Conservation (phyloP, 768 basidiomycete species). For the Neoboletus brunneissimus region DNA sequence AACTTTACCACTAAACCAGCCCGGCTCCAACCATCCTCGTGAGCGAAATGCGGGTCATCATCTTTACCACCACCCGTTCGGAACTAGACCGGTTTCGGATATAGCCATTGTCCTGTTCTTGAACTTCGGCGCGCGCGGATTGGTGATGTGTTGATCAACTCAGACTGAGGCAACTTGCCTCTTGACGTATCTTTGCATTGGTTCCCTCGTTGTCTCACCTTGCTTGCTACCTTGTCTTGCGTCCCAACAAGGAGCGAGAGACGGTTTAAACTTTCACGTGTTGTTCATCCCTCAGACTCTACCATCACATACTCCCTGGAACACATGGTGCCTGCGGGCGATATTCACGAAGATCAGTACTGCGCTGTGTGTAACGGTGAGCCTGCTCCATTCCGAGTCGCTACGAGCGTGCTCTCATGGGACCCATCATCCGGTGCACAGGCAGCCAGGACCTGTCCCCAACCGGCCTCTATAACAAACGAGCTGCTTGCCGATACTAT, state of each 20-base stretch:
- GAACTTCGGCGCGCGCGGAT: slow-evolving; percentile 17
- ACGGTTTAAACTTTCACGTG: slow-evolving; percentile 15
- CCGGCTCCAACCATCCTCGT: slow-evolving; percentile 4
- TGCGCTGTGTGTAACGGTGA: slow-evolving; percentile 16
- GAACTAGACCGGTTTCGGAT: slow-evolving; percentile 39
- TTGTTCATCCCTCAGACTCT: neutral
- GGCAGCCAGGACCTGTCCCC: slow-evolving; percentile 7
- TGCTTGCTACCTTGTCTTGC: slow-evolving; percentile 37
- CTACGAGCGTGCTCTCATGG: neutral
- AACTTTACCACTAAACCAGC: slow-evolving; percentile 4
- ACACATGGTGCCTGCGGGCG: slow-evolving; percentile 9
- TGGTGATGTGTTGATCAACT: slow-evolving; percentile 7
- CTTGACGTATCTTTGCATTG: slow-evolving; percentile 8
- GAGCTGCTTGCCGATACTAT: slow-evolving; percentile 24
- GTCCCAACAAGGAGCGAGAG: slow-evolving; percentile 26
- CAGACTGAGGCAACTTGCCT: slow-evolving; percentile 7
- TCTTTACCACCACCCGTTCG: slow-evolving; percentile 16
- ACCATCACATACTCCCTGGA: slow-evolving; percentile 1
- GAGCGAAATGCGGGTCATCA: slow-evolving; percentile 21
- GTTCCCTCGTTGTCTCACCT: slow-evolving; percentile 22
- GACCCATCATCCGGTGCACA: slow-evolving; percentile 8
- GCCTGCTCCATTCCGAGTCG: neutral
- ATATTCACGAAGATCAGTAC: slow-evolving; percentile 15
- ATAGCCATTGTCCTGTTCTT: slow-evolving; percentile 31
- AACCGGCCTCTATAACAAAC: slow-evolving; percentile 8